Base-by-base conservation (phyloP, 2,329 filamentous ascomycete genomes). In the Rosellinia necatrix region DNA sequence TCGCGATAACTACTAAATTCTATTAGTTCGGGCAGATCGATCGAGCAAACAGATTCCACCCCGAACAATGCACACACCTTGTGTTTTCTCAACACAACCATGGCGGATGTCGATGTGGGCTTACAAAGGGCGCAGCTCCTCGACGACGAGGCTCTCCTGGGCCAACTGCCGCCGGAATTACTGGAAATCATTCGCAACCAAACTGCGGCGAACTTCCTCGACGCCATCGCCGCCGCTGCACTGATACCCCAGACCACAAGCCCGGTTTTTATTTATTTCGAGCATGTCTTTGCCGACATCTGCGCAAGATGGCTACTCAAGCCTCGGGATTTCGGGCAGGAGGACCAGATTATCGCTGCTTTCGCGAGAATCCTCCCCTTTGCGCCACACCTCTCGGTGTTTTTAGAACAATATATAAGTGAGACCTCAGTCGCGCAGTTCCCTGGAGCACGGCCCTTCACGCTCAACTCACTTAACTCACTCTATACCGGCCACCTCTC, bases 321-420 rank as follows among this genome's bases (percentile, higher is more conserved):
- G 70, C 66, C 76, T 24, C 71, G 72, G 24, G 72, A 70, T 37
- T 68, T 72, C 61, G 64, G 61, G 51, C 71, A 66, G 64, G 72
- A 73, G 64, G 73, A 71, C 65, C 72, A 66, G 52, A 74, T 88
- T 49, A 81, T 93, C 61, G 81, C 87, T 53, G 88, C 90, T 27
- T 89, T 96, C 75, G 88, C 90, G 58, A 83, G 89, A 67, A 81
- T 96, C 60, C 72, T 97, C 65, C 90, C 91, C 15, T 87, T 94
- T 77, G 89, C 90, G 63, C 89, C 91, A 47, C 85, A 93, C 69
- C 79, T 97, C 38, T 85, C 87, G 49, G 82, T 86, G 57, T 90
- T 92, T 71, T 81, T 91, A 59, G 82, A 87, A 64, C 64, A 63
- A 53, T 75, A 75, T 65, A 68, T 76, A 58, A 66, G 65, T 53